A percentile compares a stretch with the other conserved stretches of the same genome.
Conservation (phyloP, 164 flowering plant species). For the Vitis cinerea region DNA sequence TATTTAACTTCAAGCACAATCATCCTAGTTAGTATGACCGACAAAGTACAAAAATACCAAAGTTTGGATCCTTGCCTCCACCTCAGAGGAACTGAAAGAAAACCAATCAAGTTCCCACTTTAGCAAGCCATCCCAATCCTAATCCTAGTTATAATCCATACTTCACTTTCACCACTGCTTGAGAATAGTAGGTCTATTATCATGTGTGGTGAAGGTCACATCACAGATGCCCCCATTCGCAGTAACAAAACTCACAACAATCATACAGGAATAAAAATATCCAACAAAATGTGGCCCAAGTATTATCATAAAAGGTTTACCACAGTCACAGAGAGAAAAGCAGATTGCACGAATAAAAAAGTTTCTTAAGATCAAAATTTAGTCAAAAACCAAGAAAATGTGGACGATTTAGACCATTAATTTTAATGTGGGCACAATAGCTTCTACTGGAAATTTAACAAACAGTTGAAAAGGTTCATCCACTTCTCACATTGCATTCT, state of each 20-base stretch:
- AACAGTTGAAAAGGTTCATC: background rate
- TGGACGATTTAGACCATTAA: background rate
- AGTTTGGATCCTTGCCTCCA: background rate
- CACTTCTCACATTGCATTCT: background rate
- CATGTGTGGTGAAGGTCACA: too few relatives aligned
- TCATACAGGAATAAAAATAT: too few relatives aligned
- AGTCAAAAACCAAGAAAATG: background rate
- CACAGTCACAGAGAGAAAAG: too few relatives aligned
- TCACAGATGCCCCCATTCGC: too few relatives aligned
- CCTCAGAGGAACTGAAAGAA: background rate
- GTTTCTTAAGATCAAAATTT: background rate
- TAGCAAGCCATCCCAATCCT: background rate
- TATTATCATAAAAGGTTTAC: too few relatives aligned
- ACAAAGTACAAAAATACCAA: background rate
- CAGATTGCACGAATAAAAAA: too few relatives aligned
- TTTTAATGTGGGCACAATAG: background rate
- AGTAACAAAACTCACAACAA: too few relatives aligned
- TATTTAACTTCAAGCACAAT: background rate
- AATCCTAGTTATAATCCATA: background rate
- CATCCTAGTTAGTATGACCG: background rate
- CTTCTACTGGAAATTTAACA: background rate
- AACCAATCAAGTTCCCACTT: background rate
- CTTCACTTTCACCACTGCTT: background rate
- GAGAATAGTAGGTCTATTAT: too few relatives aligned
- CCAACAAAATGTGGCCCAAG: too few relatives aligned